A percentile compares a stretch with the other conserved stretches of the same genome.
These are phyloP conservation scores for Ogataea corticis DNA, from an alignment of 805 yeast genomes.

Conservation along the genomic window DNA sequence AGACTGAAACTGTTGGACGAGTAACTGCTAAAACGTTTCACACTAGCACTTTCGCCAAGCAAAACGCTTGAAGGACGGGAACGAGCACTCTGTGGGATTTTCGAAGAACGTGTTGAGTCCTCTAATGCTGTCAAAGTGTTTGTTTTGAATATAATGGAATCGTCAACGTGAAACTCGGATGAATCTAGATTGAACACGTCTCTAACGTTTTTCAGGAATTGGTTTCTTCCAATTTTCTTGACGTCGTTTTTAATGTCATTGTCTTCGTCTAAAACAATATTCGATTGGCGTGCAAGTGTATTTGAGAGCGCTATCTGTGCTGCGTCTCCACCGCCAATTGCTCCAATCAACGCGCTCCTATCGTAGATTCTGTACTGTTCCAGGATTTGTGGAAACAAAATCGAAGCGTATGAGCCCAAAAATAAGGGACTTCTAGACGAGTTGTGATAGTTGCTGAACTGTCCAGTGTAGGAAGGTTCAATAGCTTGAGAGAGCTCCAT, in stretches of 20 bases:
- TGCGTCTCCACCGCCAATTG: constrained; percentile 44
- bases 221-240: constrained; percentile 38
- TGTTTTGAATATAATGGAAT: constrained; percentile 62
- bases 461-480: constrained; percentile 61
- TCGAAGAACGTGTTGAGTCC: background rate
- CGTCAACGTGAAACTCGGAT: constrained; percentile 53
- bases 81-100: constrained; percentile 12
- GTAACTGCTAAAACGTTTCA: constrained; percentile 36
- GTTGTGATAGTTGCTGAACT: constrained; percentile 42
- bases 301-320: constrained; percentile 18
- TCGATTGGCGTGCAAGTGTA: constrained; percentile 18
- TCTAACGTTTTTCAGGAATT: constrained; percentile 53
- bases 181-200: constrained; percentile 66
- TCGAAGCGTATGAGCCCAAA: constrained; percentile 64
- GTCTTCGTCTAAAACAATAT: constrained; percentile 11
- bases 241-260: constrained; percentile 5
- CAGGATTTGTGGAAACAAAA: constrained; percentile 58
- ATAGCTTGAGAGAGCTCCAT: constrained; percentile 63
- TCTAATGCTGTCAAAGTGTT: constrained; percentile 26
- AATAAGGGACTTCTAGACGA: constrained; percentile 56
- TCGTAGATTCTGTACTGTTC: constrained; percentile 61
- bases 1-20: constrained; percentile 36
- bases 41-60: constrained; percentile 32
- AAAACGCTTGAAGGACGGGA: constrained; percentile 37
- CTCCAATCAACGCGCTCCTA: constrained; percentile 51